A percentile compares a stretch with the other conserved stretches of the same genome.
phyloP scores from a whole-genome alignment of 257 asterid species.

The Paulownia fortunei region DNA sequence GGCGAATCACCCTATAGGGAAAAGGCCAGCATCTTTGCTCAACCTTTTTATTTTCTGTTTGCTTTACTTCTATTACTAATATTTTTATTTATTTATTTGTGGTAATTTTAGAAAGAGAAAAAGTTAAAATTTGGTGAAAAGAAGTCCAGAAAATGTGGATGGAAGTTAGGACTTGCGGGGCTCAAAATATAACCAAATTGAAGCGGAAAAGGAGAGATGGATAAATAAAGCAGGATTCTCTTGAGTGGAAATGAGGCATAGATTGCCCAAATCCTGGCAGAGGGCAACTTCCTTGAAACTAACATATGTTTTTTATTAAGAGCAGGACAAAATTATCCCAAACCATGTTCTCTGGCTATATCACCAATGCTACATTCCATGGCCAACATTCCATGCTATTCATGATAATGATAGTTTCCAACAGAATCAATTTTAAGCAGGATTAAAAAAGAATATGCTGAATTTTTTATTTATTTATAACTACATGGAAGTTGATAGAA shows the following conservation, averaged over 20 bases:
- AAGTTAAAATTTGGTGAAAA: slow-evolving; percentile 22
- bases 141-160: slow-evolving; percentile 39
- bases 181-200: slow-evolving; percentile 28
- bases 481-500: neutral
- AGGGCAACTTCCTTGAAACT: slow-evolving; percentile 1
- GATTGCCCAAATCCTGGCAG: neutral
- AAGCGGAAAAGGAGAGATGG: slow-evolving; percentile 3
- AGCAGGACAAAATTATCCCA: neutral
- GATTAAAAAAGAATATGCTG: neutral
- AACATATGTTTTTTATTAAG: neutral
- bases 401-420: slow-evolving; percentile 4
- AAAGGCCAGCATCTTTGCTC: neutral
- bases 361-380: neutral
- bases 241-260: neutral
- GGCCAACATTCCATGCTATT: neutral
- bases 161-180: slow-evolving; percentile 40
- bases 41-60: neutral
- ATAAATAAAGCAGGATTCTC: neutral
- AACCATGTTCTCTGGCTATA: neutral
- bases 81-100: no score
- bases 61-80: no score
- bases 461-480: neutral
- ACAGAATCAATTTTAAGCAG: neutral
- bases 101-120: neutral
- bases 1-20: no score